Evolutionary conservation across 1,139 yeast genomes (phyloP), one percentile per base, ranked within the genome.

Genomic region (Tardiomyces blankii): DNA sequence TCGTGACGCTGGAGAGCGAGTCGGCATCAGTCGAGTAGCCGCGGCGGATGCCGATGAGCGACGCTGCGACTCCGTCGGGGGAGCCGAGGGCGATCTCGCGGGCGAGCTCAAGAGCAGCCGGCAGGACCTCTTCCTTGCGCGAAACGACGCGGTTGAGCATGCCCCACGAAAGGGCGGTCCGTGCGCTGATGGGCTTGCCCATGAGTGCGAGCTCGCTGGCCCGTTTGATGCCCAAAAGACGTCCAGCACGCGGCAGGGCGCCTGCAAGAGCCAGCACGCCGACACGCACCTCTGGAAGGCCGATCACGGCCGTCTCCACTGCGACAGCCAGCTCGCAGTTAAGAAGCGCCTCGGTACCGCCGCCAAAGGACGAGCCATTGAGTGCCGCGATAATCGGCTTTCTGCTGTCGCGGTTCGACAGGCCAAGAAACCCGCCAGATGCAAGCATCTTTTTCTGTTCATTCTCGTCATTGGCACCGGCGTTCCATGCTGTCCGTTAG

Each of bases 271-370:
- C 65, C 16, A 57, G 49, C 23, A 62, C 62, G 11, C 65, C 64
- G 5, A 62, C 49, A n/a, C 62, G 54, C 18, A 57, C 61, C 46
- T 62, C 65, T 7, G 65, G 65, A 21, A 62, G 50, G 1, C 56
- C 46, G 38, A 62, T 50, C 3, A 56, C 53, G 5, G 64, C 64
- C 1, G 51, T 42, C 18, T 49, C 44, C 6, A 52, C 51, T 1
- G 64, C 64, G 9, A 62, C 60, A 2, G 62, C 64, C 42, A 62
- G 46, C 43, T 62, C 65, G 40, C 64, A 60, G 44, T 62, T 62
- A 46, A 60, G 50, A 12, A 60, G 51, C 8, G 59, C 53, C 49
- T 62, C 65, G 39, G 64, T 60, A 16, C 65, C 65, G 6, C 65
- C 65, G 16, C 65, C 65, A 39, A 51, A 58, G 4, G 63, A 51